Base-by-base conservation (phyloP, 1,284 basidiomycete genomes). In the Sanghuangporus sanghuang region DNA sequence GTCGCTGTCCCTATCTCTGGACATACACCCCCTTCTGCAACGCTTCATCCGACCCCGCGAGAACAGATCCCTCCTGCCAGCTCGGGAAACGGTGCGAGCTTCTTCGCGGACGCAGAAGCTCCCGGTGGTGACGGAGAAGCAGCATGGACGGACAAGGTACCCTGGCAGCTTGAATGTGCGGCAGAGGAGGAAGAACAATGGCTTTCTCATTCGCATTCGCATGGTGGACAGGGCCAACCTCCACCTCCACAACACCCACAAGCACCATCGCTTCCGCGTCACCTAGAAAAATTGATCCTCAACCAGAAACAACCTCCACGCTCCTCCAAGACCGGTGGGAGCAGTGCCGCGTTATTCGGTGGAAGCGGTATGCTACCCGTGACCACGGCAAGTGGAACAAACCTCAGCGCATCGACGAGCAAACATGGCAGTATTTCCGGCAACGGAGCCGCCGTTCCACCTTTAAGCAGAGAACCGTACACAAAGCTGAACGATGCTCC, bases 241-340 rank as follows among this genome's bases (percentile, higher is more conserved):
- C 80, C 88, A 55, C 78, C 87, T 3, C 89, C 89, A 14, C 87
- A 86, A 69, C 87, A 93, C 66, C 93, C 94, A 4, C 86, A 89
- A 46, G 93, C 95, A 1, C 95, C 96, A 0, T 80, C 84, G 1
- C 81, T 98, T 54, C 96, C 96, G 0, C 81, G 95, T 1, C 95
- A 98, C 71, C 80, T 99, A 38, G 95, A 98, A 71, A 95, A 94
- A 72, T 88, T 98, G 54, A 97, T 98, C 61, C 77, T 98, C 67
- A 98, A 98, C 72, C 82, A 79, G 69, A 78, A 77, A 57, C 72
- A 70, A 21, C 73, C 67, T 50, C 58, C 64, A 38, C 14, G 58
- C 60, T 21, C 65, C 60, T 61, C 69, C 12, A 64, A 48, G 57
- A 54, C 64, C 65, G 67, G 52, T 61, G 70, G 42, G 67, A 71